These are phyloP conservation scores for Fagus sylvatica DNA, from an alignment of 306 rosid species.

Conservation along the genomic window DNA sequence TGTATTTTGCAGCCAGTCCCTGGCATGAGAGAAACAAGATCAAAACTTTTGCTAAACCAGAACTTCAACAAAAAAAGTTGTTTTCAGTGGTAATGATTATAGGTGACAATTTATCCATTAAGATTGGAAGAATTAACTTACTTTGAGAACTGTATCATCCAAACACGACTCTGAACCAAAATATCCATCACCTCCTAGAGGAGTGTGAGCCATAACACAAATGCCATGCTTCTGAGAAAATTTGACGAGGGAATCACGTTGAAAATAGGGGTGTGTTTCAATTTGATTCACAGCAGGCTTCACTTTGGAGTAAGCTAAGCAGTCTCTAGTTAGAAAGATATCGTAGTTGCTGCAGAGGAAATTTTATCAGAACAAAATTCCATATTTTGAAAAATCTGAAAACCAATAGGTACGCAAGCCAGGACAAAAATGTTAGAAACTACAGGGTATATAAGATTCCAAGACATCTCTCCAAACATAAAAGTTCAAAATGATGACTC, in stretches of 20 bases:
- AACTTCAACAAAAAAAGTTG: background rate
- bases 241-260: constrained; percentile 81
- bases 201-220: constrained; percentile 90
- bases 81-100: background rate
- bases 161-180: constrained; percentile 80
- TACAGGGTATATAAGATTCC: background rate
- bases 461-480: background rate
- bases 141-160: constrained; percentile 75
- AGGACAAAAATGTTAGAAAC: background rate
- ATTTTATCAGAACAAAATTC: constrained; percentile 37
- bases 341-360: constrained; percentile 85
- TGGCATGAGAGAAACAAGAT: constrained; percentile 28
- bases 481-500: background rate
- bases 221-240: constrained; percentile 86
- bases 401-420: background rate
- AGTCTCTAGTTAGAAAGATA: constrained; percentile 84
- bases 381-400: constrained; percentile 5
- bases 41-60: background rate
- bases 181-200: constrained; percentile 87
- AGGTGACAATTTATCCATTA: background rate
- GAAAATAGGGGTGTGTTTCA: constrained; percentile 95
- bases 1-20: constrained; percentile 75
- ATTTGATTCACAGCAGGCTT: constrained; percentile 95
- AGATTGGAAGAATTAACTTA: constrained; percentile 31
- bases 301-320: constrained; percentile 85